These are phyloP conservation scores for Umbelopsis ramanniana DNA, from an alignment of 192 early-diverging fungal species.

Conservation along the genomic window DNA sequence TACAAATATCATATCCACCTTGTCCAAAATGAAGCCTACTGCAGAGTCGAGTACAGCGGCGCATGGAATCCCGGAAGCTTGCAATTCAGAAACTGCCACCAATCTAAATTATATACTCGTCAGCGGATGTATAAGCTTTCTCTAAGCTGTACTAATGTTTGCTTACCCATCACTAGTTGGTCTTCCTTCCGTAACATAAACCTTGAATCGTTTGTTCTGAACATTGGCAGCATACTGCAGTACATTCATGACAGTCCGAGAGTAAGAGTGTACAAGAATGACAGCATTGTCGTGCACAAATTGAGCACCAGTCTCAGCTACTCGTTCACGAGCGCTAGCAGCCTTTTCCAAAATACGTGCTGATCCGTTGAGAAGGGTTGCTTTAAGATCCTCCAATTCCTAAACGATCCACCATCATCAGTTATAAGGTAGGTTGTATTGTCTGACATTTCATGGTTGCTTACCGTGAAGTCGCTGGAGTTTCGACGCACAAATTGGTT, in stretches of 20 bases:
- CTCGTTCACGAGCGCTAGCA: slow-evolving; percentile 68
- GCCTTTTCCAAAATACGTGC: slow-evolving; percentile 77
- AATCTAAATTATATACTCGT: neutral
- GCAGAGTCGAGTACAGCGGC: slow-evolving; percentile 89
- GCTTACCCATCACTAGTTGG: slow-evolving; percentile 73
- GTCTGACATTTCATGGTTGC: neutral
- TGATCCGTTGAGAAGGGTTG: slow-evolving; percentile 69
- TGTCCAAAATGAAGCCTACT: slow-evolving; percentile 92
- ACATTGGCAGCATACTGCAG: slow-evolving; percentile 74
- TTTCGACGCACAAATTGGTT: slow-evolving; percentile 68
- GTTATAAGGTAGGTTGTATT: neutral
- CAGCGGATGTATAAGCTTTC: neutral
- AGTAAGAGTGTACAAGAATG: slow-evolving; percentile 95
- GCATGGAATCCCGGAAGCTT: slow-evolving; percentile 77
- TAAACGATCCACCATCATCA: slow-evolving; percentile 30
- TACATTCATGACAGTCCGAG: slow-evolving; percentile 89
- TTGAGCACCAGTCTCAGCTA: slow-evolving; percentile 76
- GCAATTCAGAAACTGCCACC: slow-evolving; percentile 71
- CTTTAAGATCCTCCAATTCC: slow-evolving; percentile 74
- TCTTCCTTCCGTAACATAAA: slow-evolving; percentile 90
- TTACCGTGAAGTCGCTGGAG: slow-evolving; percentile 63
- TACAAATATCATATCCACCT: slow-evolving; percentile 95
- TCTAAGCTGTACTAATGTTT: slow-evolving; percentile 3
- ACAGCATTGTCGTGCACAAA: slow-evolving; percentile 81
- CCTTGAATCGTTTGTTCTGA: slow-evolving; percentile 85